Conservation (phyloP, 164 flowering plant genomes). For the Berberis vulgaris region DNA sequence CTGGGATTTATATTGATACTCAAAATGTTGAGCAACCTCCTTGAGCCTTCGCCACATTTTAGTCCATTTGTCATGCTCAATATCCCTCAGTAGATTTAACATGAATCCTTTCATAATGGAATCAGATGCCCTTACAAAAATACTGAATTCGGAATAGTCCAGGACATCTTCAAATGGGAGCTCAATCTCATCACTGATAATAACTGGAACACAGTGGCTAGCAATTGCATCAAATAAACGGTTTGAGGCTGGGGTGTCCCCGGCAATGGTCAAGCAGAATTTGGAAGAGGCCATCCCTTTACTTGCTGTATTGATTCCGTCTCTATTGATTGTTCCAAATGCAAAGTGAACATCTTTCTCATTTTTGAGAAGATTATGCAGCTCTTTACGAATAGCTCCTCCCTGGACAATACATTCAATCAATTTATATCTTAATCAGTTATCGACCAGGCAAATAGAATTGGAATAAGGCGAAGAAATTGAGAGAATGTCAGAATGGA, state of each 20-base stretch:
- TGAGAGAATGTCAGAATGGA: neutral
- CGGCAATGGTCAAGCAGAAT: slow-evolving; percentile 1
- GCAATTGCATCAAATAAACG: neutral
- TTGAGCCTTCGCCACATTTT: neutral
- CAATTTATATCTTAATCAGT: neutral
- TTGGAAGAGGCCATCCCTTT: neutral
- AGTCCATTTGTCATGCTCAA: neutral
- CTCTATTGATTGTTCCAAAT: neutral
- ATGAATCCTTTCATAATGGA: neutral
- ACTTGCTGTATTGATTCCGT: neutral
- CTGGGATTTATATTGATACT: neutral
- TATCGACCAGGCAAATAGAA: neutral
- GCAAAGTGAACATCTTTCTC: neutral
- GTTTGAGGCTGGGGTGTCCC: neutral
- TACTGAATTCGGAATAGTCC: neutral
- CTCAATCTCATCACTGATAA: no score
- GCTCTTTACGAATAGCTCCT: neutral
- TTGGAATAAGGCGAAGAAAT: neutral
- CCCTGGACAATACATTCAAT: neutral
- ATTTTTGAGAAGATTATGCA: neutral
- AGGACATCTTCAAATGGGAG: neutral
- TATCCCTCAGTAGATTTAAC: neutral
- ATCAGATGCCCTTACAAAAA: neutral
- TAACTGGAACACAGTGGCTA: no score
- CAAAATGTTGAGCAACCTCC: neutral